Evolutionary conservation across 192 early-diverging fungal species (phyloP), one percentile per base, ranked within the genome.

Genomic region (Nowakowskiella sp.): DNA sequence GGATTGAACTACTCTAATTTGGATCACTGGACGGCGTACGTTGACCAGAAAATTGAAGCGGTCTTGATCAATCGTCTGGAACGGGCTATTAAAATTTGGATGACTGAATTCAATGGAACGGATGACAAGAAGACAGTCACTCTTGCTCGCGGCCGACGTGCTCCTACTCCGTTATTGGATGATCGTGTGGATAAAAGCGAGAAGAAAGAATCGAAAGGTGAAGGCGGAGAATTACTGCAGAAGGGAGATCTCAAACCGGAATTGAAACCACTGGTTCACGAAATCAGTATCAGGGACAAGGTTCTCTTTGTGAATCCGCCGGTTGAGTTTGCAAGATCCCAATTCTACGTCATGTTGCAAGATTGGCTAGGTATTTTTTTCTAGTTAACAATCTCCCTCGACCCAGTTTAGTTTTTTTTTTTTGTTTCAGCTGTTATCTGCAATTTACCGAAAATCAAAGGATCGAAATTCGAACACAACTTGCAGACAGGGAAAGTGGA

Each of bases 1-100:
- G n/a, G n/a, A n/a, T n/a, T n/a, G n/a, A n/a, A n/a, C 27, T 99
- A 90, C 54, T 89, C 94, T 0, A 99, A 99, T 54, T 70, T 99
- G 26, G 83, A 91, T 32, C 62, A 76, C 42, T 99, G 92, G 91
- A 91, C 94, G 1, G 62, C 73, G 5, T 76, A 84, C 50, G 72
- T 98, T 25, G 89, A 98, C 60, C 52, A 64, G 44, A 77, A 73
- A 25, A 80, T 99, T 34, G 92, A 94, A 62, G 53, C 58, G 2
- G 83, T 87, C 9, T 76, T 99, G 6, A 55, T 80, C 5, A 61
- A 54, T 23, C 84, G 97, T 0, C 63, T 99, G 36, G 72, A 85
- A 46, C 67, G 61, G 27, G 91, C 94, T 0, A 73, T 97, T 44
- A 78, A 80, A 39, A 66, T 81, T 23, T 89, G 87, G 88, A 80